These are phyloP conservation scores for Exutisphaerella laricina DNA, from an alignment of 2,329 filamentous ascomycete genomes.

Conservation along the genomic window DNA sequence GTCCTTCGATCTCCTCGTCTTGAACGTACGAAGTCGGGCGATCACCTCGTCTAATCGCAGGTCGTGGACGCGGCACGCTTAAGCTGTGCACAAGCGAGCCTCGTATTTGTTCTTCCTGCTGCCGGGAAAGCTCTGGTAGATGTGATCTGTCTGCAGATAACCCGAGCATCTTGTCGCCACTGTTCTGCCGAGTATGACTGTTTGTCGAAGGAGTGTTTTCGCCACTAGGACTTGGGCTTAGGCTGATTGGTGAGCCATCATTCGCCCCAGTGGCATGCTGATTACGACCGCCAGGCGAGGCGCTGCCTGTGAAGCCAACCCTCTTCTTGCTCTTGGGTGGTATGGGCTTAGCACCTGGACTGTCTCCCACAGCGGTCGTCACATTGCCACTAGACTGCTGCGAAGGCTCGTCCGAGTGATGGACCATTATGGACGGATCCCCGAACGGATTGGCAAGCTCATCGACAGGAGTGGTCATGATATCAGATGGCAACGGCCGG, in stretches of 20 bases:
- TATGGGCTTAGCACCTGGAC: slow-evolving; percentile 14
- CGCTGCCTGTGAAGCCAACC: slow-evolving; percentile 22
- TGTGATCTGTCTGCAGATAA: slow-evolving; percentile 22
- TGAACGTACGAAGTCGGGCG: too few relatives aligned
- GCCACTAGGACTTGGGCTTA: too few relatives aligned
- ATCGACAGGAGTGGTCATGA: slow-evolving; percentile 18
- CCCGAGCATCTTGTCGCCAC: slow-evolving; percentile 18
- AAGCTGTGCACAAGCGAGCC: slow-evolving; percentile 22
- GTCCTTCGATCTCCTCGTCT: slow-evolving; percentile 20
- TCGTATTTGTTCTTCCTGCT: slow-evolving; percentile 29
- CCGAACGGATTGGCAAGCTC: slow-evolving; percentile 21
- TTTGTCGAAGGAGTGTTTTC: slow-evolving; percentile 19
- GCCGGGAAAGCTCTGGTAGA: slow-evolving; percentile 29
- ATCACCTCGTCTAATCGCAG: slow-evolving; percentile 27
- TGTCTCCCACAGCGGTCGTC: slow-evolving; percentile 17
- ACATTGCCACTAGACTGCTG: slow-evolving; percentile 10
- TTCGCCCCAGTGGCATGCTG: slow-evolving; percentile 16
- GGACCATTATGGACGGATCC: slow-evolving; percentile 10
- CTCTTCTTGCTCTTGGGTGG: slow-evolving; percentile 23
- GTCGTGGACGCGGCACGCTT: slow-evolving; percentile 25
- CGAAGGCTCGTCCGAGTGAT: too few relatives aligned
- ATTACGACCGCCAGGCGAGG: slow-evolving; percentile 12
- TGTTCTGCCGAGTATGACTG: slow-evolving; percentile 12
- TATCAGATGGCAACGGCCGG: too few relatives aligned
- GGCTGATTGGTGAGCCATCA: too few relatives aligned